phyloP scores from a whole-genome alignment of 164 flowering plant species.

The Vitis labrusca region DNA sequence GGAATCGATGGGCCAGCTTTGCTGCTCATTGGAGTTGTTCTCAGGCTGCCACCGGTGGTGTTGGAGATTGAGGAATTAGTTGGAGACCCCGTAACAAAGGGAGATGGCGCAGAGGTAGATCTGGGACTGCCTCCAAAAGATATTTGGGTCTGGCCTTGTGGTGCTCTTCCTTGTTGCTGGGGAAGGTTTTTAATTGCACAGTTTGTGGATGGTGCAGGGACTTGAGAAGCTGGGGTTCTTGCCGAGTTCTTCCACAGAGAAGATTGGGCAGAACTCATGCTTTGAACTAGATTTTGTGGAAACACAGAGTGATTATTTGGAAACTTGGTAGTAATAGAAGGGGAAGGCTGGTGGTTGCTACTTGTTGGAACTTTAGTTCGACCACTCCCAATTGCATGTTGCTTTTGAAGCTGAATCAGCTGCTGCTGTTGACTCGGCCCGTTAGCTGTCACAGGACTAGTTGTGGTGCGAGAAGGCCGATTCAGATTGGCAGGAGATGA shows the following conservation, averaged over 20 bases:
- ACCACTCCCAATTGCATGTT: slow-evolving; percentile 4
- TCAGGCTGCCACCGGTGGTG: slow-evolving; percentile 4
- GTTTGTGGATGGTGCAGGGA: slow-evolving; percentile 3
- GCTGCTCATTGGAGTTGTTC: slow-evolving; percentile 12
- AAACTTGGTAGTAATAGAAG: slow-evolving; percentile 13
- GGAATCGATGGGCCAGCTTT: slow-evolving; percentile 8
- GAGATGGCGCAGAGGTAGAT: neutral
- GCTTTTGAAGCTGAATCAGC: slow-evolving; percentile 19
- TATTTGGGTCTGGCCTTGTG: slow-evolving; percentile 10
- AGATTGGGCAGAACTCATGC: slow-evolving; percentile 11
- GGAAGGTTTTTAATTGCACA: slow-evolving; percentile 6
- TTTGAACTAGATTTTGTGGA: slow-evolving; percentile 10
- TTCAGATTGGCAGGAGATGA: slow-evolving; percentile 18
- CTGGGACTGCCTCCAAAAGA: neutral
- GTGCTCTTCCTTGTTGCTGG: slow-evolving; percentile 16
- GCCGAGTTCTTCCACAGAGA: slow-evolving; percentile 18
- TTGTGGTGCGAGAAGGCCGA: slow-evolving; percentile 13
- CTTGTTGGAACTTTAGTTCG: slow-evolving; percentile 13
- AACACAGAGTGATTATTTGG: slow-evolving; percentile 13
- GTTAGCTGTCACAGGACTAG: neutral
- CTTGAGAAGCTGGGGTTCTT: slow-evolving; percentile 7
- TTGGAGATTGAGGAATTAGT: neutral
- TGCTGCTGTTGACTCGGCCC: slow-evolving; percentile 16
- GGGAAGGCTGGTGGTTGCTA: slow-evolving; percentile 4
- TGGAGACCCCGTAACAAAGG: neutral